Conservation (phyloP, 1,139 yeast genomes). For the Candida neerlandica region DNA sequence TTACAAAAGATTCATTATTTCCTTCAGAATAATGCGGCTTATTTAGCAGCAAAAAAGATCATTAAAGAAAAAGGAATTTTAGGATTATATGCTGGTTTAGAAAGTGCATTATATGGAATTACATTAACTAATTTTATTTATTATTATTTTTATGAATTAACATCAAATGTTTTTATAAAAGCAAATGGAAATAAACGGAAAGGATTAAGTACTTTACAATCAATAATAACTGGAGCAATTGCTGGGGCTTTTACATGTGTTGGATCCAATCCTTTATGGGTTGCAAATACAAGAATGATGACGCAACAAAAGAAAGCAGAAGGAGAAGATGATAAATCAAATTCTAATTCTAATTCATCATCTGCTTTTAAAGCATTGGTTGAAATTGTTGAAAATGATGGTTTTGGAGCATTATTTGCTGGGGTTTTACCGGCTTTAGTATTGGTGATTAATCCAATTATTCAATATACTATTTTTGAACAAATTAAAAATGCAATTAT, state of each 20-base stretch:
- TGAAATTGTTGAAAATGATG: conserved; percentile 71
- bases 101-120: conserved; percentile 85
- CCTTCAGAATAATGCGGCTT: conserved; percentile 27
- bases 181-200: conserved; percentile 29
- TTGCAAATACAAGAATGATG: conserved; percentile 82
- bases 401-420: conserved; percentile 70
- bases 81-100: conserved; percentile 83
- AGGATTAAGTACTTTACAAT: conserved; percentile 66
- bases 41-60: conserved; percentile 47
- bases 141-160: conserved; percentile 84
- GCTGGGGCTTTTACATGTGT: conserved; percentile 89
- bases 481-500: conserved; percentile 72
- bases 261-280: conserved; percentile 95
- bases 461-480: conserved; percentile 90
- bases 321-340: neutral
- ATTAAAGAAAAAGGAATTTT: conserved; percentile 63
- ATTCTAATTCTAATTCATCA: conserved; percentile 34
- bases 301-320: conserved; percentile 50
- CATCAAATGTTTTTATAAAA: conserved; percentile 56
- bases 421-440: conserved; percentile 88
- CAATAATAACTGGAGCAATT: conserved; percentile 77
- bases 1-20: conserved; percentile 24
- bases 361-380: conserved; percentile 57
- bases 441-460: conserved; percentile 83
- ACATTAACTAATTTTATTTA: conserved; percentile 85